Evolutionary conservation across 2,329 filamentous ascomycete species (phyloP).

Genomic region (Botryotinia calthae): DNA sequence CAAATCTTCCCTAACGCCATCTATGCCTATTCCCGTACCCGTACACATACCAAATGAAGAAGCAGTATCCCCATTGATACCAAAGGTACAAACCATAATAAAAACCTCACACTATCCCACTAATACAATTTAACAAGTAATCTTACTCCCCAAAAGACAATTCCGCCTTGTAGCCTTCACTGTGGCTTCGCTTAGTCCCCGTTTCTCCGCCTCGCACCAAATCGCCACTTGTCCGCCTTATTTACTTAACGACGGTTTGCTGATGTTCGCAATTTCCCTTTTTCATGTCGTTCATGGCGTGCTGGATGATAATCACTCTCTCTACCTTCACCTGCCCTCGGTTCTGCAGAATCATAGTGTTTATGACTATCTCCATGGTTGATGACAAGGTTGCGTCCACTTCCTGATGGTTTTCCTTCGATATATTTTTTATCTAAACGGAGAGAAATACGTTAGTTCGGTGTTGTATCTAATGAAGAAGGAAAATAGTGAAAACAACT

Average conservation of each 20-base stretch:
- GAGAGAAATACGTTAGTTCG: background rate
- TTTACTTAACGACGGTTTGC: background rate
- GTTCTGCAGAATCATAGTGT: slow-evolving; percentile 13
- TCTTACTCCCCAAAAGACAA: background rate
- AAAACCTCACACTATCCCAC: background rate
- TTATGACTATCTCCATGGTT: background rate
- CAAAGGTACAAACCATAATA: background rate
- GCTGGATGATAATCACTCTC: background rate
- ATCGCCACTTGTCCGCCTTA: background rate
- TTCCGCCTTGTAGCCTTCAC: background rate
- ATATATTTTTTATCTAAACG: slow-evolving; percentile 2
- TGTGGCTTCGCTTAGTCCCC: background rate
- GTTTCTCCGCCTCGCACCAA: background rate
- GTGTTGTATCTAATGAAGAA: background rate
- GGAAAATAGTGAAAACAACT: too few relatives aligned
- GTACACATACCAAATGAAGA: background rate
- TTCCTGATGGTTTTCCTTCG: background rate
- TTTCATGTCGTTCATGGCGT: background rate
- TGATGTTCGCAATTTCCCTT: background rate
- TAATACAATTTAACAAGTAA: background rate
- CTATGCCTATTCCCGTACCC: background rate
- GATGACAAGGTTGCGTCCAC: background rate
- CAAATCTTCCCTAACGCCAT: background rate
- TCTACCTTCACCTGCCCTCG: slow-evolving; percentile 12
- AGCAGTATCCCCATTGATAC: too few relatives aligned